A percentile compares a stretch with the other conserved stretches of the same genome.
Evolutionary conservation across 148 eudicot species (phyloP).

Genomic region (Vaccinium macrocarpon): DNA sequence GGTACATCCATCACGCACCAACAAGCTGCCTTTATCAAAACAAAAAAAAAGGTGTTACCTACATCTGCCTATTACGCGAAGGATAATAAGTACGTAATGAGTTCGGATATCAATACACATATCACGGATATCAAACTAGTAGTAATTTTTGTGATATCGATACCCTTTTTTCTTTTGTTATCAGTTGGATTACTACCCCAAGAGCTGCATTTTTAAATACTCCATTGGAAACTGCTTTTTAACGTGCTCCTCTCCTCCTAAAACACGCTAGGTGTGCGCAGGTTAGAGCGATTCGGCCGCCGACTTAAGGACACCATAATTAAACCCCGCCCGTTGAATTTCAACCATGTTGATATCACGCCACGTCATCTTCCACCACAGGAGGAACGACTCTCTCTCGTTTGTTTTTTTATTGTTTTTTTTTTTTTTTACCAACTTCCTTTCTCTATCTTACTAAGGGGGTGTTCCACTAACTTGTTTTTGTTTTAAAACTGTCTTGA

Average conservation of each 20-base stretch:
- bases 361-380: conserved; percentile 12
- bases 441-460: too few species aligned
- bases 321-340: conserved; percentile 6
- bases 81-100: too few species aligned
- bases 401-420: not conserved
- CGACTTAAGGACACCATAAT: not conserved
- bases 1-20: not conserved
- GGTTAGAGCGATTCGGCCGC: not conserved
- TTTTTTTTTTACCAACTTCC: not conserved
- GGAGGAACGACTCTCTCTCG: not conserved
- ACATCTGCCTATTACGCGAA: too few species aligned
- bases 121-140: too few species aligned
- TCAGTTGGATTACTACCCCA: too few species aligned
- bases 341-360: not conserved
- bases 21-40: not conserved
- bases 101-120: too few species aligned
- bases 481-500: too few species aligned
- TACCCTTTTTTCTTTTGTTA: not conserved
- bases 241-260: not conserved
- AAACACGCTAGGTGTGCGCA: conserved; percentile 5
- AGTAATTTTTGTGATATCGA: too few species aligned
- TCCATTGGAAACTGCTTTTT: too few species aligned
- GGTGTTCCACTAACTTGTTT: too few species aligned
- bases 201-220: too few species aligned
- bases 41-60: too few species aligned